Conservation (phyloP, 2,329 filamentous ascomycete species). For the Fusarium ramigenum region DNA sequence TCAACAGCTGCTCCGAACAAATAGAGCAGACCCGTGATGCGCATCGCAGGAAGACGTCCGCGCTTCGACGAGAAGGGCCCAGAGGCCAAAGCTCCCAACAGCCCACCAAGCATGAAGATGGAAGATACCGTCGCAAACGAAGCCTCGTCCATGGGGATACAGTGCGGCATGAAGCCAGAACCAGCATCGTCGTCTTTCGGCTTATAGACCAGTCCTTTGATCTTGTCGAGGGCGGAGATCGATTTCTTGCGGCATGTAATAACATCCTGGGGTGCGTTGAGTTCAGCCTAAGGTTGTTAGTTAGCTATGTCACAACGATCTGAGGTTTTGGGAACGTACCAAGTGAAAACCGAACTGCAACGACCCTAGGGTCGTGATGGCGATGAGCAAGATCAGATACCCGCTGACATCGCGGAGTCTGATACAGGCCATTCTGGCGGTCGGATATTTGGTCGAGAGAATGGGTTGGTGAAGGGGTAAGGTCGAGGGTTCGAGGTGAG, state of each 20-base stretch:
- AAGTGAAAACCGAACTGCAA: conserved; percentile 95
- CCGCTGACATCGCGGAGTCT: conserved; percentile 66
- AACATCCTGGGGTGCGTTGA: conserved; percentile 94
- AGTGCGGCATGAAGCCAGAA: conserved; percentile 68
- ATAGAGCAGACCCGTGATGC: conserved; percentile 80
- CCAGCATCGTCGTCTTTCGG: conserved; percentile 16
- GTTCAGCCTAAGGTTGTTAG: conserved; percentile 69
- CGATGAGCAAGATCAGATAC: conserved; percentile 80
- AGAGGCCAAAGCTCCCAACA: conserved; percentile 81
- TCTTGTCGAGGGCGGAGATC: conserved; percentile 45
- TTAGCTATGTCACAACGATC: conserved; percentile 6
- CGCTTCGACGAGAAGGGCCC: conserved; percentile 81
- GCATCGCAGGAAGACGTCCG: conserved; percentile 81
- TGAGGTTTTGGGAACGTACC: conserved; percentile 58
- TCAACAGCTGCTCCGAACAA: conserved; percentile 79
- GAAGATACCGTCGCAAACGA: conserved; percentile 89
- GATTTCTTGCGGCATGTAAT: conserved; percentile 80
- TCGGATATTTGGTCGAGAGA: not conserved
- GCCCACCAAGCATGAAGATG: conserved; percentile 88
- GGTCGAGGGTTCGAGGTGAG: not conserved
- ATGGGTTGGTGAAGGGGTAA: not conserved
- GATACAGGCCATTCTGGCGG: conserved; percentile 45
- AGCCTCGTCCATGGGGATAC: conserved; percentile 85
- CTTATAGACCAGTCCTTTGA: conserved; percentile 43
- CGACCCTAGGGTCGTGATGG: conserved; percentile 83